A percentile compares a stretch with the other conserved stretches of the same genome.
phyloP scores from a whole-genome alignment of 2,329 filamentous ascomycete species.

The Penicillium glabrum region DNA sequence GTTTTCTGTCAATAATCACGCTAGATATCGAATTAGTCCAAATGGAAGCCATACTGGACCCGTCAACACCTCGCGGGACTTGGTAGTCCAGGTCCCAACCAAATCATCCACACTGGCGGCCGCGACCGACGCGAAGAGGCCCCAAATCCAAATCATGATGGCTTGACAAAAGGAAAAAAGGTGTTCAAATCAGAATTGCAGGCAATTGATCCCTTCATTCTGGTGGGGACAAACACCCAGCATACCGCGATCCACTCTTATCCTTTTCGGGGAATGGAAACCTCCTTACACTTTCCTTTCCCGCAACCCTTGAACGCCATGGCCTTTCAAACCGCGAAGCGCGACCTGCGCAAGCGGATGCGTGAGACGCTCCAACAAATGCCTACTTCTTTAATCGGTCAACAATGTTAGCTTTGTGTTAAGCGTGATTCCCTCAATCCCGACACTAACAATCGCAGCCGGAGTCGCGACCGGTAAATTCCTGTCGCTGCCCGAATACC shows the following conservation, averaged over 20 bases:
- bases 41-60: slow-evolving; percentile 57
- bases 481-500: slow-evolving; percentile 69
- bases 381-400: slow-evolving; percentile 59
- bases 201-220: slow-evolving; percentile 19
- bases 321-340: slow-evolving; percentile 68
- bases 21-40: background rate
- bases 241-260: slow-evolving; percentile 19
- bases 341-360: slow-evolving; percentile 70
- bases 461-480: slow-evolving; percentile 64
- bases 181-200: slow-evolving; percentile 8
- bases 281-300: slow-evolving; percentile 10
- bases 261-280: slow-evolving; percentile 19
- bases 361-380: slow-evolving; percentile 65
- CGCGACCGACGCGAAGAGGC: slow-evolving; percentile 37
- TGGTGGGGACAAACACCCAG: slow-evolving; percentile 21
- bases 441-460: slow-evolving; percentile 50
- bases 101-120: slow-evolving; percentile 51
- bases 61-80: slow-evolving; percentile 67
- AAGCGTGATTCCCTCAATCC: background rate
- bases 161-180: slow-evolving; percentile 12
- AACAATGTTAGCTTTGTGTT: slow-evolving; percentile 66
- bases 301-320: slow-evolving; percentile 27
- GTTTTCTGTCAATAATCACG: slow-evolving; percentile 12
- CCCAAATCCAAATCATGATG: slow-evolving; percentile 34
- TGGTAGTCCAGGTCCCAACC: slow-evolving; percentile 71